Evolutionary conservation across 192 early-diverging fungal species (phyloP).

Genomic region (Coemansia pectinata): DNA sequence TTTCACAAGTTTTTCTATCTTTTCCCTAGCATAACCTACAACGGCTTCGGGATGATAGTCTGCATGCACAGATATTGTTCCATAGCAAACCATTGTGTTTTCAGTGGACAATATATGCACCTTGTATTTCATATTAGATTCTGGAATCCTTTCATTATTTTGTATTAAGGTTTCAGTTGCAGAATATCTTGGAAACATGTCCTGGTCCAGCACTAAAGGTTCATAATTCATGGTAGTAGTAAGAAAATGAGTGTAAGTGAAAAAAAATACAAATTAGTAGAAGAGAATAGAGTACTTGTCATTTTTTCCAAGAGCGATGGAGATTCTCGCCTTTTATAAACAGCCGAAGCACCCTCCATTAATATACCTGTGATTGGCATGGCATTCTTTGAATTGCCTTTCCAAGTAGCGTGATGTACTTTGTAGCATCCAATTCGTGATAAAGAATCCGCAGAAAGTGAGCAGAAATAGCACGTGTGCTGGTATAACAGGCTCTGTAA

Average conservation of each 20-base stretch:
- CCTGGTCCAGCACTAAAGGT: neutral
- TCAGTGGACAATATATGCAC: neutral
- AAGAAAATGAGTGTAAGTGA: neutral
- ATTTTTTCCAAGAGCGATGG: neutral
- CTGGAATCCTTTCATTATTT: too few species aligned
- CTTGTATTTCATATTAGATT: neutral
- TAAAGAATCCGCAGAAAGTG: neutral
- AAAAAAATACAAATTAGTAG: neutral
- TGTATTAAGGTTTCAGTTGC: too few species aligned
- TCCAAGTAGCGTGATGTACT: neutral
- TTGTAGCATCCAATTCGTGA: neutral
- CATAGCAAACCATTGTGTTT: neutral
- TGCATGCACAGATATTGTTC: neutral
- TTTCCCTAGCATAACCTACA: neutral
- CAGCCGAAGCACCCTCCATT: too few species aligned
- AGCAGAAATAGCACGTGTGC: neutral
- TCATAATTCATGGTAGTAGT: neutral
- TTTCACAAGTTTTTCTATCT: neutral
- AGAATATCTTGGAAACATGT: neutral
- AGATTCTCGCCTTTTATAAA: neutral
- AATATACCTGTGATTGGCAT: neutral
- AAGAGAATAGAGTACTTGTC: neutral
- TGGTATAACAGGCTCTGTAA: neutral
- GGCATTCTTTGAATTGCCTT: neutral
- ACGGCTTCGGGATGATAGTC: neutral